Conservation (phyloP, 73 alveolate species). For the Paramecium tetraurelia region DNA sequence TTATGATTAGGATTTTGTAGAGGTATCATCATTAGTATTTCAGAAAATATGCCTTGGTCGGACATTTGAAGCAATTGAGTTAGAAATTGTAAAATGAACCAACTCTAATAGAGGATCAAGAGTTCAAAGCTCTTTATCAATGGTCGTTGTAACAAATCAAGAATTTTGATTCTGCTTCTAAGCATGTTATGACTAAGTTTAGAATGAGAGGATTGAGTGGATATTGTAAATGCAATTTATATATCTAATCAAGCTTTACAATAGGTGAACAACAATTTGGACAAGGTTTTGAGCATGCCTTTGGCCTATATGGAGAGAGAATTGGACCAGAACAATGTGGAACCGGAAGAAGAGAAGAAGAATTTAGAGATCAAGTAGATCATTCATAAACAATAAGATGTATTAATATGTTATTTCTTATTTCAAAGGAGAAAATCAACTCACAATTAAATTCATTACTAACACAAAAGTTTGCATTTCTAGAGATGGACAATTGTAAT, state of each 20-base stretch:
- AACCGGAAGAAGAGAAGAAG: not conserved
- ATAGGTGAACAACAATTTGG: not conserved
- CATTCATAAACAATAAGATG: constrained; percentile 23
- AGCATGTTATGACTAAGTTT: not conserved
- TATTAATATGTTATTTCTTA: not conserved
- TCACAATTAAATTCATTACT: not conserved
- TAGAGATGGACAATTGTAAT: not conserved
- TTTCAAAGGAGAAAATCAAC: not conserved
- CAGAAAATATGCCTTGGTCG: constrained; percentile 2
- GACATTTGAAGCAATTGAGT: not conserved
- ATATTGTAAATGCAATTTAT: not conserved
- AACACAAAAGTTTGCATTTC: not conserved
- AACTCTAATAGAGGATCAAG: not conserved
- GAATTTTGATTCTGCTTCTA: not conserved
- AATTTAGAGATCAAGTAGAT: not conserved
- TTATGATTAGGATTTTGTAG: not conserved
- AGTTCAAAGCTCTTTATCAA: not conserved
- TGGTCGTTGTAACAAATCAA: not conserved
- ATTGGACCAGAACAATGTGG: not conserved
- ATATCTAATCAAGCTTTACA: not conserved
- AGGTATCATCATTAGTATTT: not conserved
- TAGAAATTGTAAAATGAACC: not conserved
- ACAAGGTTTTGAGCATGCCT: not conserved
- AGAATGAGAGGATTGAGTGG: constrained; percentile 22
- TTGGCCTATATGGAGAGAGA: constrained; percentile 40